Evolutionary conservation across 2,329 filamentous ascomycete genomes (phyloP).

Genomic region (Pseudopyricularia javanii): DNA sequence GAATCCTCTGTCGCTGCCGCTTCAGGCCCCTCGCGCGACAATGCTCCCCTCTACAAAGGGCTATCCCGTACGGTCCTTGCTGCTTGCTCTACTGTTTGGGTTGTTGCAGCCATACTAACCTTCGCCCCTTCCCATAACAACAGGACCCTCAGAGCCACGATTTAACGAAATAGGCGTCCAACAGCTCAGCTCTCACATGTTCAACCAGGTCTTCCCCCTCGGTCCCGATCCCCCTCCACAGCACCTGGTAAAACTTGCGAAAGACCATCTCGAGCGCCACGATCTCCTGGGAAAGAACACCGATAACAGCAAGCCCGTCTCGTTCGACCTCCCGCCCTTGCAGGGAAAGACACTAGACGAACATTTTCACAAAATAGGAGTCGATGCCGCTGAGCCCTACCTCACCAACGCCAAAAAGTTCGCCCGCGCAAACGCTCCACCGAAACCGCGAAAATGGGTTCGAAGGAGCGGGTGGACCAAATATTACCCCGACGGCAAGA

Average conservation of each 20-base stretch:
- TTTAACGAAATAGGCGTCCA: constrained; percentile 93
- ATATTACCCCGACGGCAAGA: constrained; percentile 63
- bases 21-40: constrained; percentile 6
- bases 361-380: constrained; percentile 81
- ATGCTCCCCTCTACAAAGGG: constrained; percentile 20
- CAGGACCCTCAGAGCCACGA: constrained; percentile 47
- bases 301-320: constrained; percentile 62
- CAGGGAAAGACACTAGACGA: constrained; percentile 78
- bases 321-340: constrained; percentile 71
- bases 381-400: constrained; percentile 79
- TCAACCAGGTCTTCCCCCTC: constrained; percentile 67
- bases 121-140: constrained; percentile 3
- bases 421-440: constrained; percentile 45
- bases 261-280: constrained; percentile 72
- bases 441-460: constrained; percentile 59
- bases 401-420: constrained; percentile 65
- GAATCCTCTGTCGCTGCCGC: constrained; percentile 22
- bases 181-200: constrained; percentile 75
- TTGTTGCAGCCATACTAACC: constrained; percentile 6
- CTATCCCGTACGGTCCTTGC: constrained; percentile 19
- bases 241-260: constrained; percentile 67
- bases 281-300: constrained; percentile 84
- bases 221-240: constrained; percentile 43
- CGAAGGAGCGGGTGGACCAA: constrained; percentile 85
- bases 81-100: neutral